These are phyloP conservation scores for Hymenoscyphus linearis DNA, from an alignment of 2,329 filamentous ascomycete species.

Conservation along the genomic window DNA sequence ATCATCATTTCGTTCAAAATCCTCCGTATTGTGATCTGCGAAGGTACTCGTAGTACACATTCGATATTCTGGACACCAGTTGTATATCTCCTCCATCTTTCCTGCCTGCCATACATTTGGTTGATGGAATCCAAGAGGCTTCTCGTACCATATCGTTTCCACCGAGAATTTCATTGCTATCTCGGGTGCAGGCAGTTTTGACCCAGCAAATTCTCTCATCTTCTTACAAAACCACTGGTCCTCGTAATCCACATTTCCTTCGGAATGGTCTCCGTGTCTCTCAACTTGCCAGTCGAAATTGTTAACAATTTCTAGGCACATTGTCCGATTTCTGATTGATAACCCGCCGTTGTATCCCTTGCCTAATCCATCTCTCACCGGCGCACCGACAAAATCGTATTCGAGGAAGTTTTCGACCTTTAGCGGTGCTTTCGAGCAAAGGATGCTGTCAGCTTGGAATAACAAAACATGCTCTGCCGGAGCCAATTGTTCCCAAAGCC, in stretches of 20 bases:
- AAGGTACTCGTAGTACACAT: neutral
- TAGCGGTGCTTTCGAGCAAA: constrained; percentile 24
- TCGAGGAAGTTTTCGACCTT: constrained; percentile 28
- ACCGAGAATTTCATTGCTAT: constrained; percentile 15
- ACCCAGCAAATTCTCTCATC: constrained; percentile 17
- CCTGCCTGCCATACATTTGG: neutral
- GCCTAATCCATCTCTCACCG: neutral
- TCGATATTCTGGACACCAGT: constrained; percentile 6
- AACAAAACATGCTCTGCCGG: constrained; percentile 26
- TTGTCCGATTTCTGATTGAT: constrained; percentile 29
- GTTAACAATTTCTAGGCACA: constrained; percentile 22
- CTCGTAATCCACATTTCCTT: constrained; percentile 16
- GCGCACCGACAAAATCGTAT: constrained; percentile 31
- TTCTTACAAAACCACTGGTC: constrained; percentile 18
- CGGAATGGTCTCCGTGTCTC: constrained; percentile 22
- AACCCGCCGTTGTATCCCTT: constrained; percentile 31
- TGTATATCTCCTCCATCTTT: constrained; percentile 1
- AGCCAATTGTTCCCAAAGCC: constrained; percentile 28
- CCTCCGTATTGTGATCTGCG: constrained; percentile 4
- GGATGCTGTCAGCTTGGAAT: constrained; percentile 28
- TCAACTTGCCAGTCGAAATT: constrained; percentile 9
- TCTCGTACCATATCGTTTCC: constrained; percentile 9
- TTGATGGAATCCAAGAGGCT: constrained; percentile 13
- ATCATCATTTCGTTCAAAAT: neutral
- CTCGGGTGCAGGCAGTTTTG: constrained; percentile 17